phyloP scores from a whole-genome alignment of 139 green algal genomes.

The Chlamydomonas schloesseri region DNA sequence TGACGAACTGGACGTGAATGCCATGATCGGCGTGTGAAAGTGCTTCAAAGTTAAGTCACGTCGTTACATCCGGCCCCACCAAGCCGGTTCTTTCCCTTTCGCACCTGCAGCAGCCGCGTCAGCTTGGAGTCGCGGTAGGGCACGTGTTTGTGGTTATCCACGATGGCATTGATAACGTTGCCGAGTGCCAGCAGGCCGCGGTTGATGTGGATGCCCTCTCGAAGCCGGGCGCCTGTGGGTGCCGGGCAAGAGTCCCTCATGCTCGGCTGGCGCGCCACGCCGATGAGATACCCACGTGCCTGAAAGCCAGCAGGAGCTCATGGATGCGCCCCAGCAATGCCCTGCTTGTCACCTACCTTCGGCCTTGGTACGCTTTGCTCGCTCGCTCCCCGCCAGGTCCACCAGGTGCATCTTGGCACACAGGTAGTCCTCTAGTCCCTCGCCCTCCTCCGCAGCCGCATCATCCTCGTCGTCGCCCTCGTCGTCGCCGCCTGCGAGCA shows the following conservation, averaged over 20 bases:
- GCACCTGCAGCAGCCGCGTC: slow-evolving; percentile 91
- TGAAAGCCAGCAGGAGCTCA: no score
- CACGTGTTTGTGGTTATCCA: slow-evolving; percentile 83
- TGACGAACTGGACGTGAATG: no score
- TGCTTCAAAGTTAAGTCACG: no score
- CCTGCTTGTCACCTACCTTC: slow-evolving; percentile 68
- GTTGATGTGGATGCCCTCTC: slow-evolving; percentile 97
- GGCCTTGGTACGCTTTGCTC: slow-evolving; percentile 94
- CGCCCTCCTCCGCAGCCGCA: slow-evolving; percentile 42
- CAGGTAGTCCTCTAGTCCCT: slow-evolving; percentile 79
- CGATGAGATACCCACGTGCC: no score
- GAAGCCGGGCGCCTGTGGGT: slow-evolving; percentile 62
- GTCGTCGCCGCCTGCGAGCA: slow-evolving; percentile 40
- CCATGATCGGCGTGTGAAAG: no score
- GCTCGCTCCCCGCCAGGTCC: slow-evolving; percentile 91
- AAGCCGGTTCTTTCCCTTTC: no score
- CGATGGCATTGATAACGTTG: slow-evolving; percentile 97
- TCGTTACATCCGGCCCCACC: neutral
- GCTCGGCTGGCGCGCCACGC: no score
- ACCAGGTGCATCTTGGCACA: slow-evolving; percentile 97
- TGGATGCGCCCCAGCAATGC: no score
- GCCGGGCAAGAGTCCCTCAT: no score
- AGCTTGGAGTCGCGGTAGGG: slow-evolving; percentile 94
- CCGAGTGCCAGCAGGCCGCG: slow-evolving; percentile 93
- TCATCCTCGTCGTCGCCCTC: slow-evolving; percentile 65